Percentiles rank a stretch among this genome's conserved stretches.
Evolutionary conservation across 257 asterid genomes (phyloP).

Genomic region (Osmanthus fragrans): DNA sequence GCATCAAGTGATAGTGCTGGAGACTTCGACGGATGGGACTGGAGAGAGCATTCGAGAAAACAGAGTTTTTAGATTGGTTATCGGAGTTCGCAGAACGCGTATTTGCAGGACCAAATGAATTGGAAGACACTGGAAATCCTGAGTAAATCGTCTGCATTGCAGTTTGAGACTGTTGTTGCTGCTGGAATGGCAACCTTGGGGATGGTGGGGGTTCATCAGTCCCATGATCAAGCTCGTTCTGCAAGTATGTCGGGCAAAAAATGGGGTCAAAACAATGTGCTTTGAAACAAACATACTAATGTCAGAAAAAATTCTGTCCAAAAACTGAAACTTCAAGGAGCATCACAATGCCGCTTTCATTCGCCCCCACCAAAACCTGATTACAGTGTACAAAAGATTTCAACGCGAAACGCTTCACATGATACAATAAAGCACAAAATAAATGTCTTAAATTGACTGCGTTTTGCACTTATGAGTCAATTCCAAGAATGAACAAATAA

Average conservation of each 20-base stretch:
- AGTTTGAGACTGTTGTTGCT: slow-evolving; percentile 40
- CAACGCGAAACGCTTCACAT: no score
- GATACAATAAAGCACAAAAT: no score
- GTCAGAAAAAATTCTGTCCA: no score
- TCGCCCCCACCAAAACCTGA: no score
- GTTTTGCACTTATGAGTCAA: no score
- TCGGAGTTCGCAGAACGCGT: slow-evolving; percentile 35
- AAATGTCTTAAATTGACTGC: no score
- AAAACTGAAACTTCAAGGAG: no score
- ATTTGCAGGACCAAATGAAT: slow-evolving; percentile 41
- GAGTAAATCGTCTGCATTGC: slow-evolving; percentile 33
- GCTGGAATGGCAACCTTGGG: slow-evolving; percentile 45
- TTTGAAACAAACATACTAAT: background rate
- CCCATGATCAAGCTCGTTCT: slow-evolving; percentile 61
- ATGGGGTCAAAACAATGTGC: background rate
- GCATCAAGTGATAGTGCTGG: slow-evolving; percentile 58
- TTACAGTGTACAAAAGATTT: no score
- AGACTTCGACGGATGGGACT: slow-evolving; percentile 59
- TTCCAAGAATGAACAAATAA: no score
- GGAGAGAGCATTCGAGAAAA: slow-evolving; percentile 67
- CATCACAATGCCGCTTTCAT: no score
- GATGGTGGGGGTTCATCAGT: slow-evolving; percentile 60
- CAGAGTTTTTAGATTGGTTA: slow-evolving; percentile 11
- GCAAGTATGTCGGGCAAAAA: slow-evolving; percentile 7
- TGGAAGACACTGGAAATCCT: slow-evolving; percentile 43